phyloP scores from a whole-genome alignment of 306 rosid species.

The Casuarina cunninghamiana region DNA sequence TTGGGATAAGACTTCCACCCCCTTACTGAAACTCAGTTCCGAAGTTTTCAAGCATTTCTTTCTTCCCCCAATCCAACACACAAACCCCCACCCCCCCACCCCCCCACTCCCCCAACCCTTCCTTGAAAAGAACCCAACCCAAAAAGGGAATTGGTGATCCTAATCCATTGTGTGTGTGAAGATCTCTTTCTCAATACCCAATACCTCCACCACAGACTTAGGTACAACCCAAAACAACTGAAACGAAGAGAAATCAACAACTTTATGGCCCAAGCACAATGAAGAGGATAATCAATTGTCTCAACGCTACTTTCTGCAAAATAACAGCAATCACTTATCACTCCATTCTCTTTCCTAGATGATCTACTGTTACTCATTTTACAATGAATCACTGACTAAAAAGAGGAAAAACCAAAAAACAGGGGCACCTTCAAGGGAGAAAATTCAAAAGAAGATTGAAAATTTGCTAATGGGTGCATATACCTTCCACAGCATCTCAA shows the following conservation, averaged over 20 bases:
- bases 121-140: too few species aligned
- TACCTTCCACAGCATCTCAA: conserved; percentile 98
- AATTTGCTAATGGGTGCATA: background rate
- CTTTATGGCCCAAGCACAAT: background rate
- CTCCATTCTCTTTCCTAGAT: background rate
- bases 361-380: background rate
- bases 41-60: background rate
- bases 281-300: conserved; percentile 1
- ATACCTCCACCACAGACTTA: background rate
- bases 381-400: too few species aligned
- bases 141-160: background rate
- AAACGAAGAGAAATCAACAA: background rate
- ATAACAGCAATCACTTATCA: background rate
- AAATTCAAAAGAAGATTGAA: conserved; percentile 1
- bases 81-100: too few species aligned
- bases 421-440: background rate
- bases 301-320: background rate
- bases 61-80: background rate
- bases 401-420: too few species aligned
- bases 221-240: background rate
- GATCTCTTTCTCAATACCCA: background rate
- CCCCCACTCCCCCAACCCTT: too few species aligned
- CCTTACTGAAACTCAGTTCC: background rate
- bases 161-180: background rate
- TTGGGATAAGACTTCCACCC: background rate